Conservation (phyloP, 257 asterid genomes). For the Ocimum tenuiflorum region DNA sequence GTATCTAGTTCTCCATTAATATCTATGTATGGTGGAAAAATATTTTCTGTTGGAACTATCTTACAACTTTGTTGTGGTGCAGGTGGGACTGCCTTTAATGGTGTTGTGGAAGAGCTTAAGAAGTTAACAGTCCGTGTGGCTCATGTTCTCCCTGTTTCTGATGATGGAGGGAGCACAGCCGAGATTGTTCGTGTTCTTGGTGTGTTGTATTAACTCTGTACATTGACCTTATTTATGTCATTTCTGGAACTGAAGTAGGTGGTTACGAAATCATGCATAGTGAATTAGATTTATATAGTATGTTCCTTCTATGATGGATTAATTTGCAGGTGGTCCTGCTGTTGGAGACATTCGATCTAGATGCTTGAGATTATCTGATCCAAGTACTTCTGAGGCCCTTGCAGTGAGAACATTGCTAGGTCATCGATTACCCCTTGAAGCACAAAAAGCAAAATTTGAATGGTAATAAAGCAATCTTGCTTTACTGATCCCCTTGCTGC, state of each 20-base stretch:
- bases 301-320: conserved; percentile 5
- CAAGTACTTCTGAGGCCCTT: conserved; percentile 82
- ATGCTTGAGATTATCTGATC: conserved; percentile 84
- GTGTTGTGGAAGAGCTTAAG: conserved; percentile 94
- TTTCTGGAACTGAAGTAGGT: background rate
- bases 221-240: conserved; percentile 3
- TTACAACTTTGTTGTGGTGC: conserved; percentile 23
- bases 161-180: conserved; percentile 99
- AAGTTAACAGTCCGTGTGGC: conserved; percentile 78
- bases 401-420: conserved; percentile 88
- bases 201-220: conserved; percentile 25
- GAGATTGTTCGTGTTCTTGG: conserved; percentile 99
- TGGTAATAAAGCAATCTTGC: conserved; percentile 46
- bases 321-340: conserved; percentile 86
- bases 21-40: background rate
- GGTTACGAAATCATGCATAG: background rate
- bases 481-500: background rate
- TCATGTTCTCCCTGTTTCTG: conserved; percentile 96
- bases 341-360: conserved; percentile 98
- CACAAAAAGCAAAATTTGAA: conserved; percentile 65
- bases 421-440: conserved; percentile 83
- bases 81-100: conserved; percentile 99
- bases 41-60: background rate
- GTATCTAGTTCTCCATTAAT: background rate
- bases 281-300: background rate